phyloP scores from a whole-genome alignment of 2,329 filamentous ascomycete genomes.

The Clathrospora elynae region DNA sequence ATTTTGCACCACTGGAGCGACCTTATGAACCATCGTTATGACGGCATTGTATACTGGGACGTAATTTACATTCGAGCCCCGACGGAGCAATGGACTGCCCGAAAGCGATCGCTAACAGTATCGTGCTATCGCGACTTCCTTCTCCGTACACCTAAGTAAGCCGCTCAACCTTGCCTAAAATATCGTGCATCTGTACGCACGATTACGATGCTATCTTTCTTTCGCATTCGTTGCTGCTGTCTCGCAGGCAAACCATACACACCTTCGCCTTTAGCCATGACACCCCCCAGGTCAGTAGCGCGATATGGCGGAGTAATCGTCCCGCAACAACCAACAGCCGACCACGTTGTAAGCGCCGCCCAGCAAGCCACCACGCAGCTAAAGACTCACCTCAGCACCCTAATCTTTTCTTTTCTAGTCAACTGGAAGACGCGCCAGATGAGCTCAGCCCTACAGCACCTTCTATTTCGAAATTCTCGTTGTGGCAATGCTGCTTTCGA shows the following conservation, averaged over 20 bases:
- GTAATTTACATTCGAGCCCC: conserved; percentile 10
- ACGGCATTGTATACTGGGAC: conserved; percentile 12
- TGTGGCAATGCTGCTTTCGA: neutral
- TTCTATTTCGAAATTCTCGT: conserved; percentile 6
- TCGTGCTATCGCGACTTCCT: conserved; percentile 3
- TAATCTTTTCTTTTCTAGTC: conserved; percentile 5
- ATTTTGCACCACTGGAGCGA: conserved; percentile 4
- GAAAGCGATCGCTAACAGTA: conserved; percentile 1
- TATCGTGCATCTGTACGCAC: conserved; percentile 1
- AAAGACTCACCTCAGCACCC: conserved; percentile 16
- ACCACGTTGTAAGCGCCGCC: conserved; percentile 24
- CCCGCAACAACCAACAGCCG: conserved; percentile 2
- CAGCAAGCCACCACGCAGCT: conserved; percentile 13
- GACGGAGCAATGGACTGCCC: conserved; percentile 5
- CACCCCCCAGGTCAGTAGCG: conserved; percentile 3
- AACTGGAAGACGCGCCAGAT: neutral
- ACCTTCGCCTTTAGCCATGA: neutral
- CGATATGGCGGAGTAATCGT: conserved; percentile 9
- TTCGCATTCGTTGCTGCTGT: neutral
- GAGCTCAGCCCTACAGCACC: conserved; percentile 6
- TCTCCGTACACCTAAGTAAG: neutral
- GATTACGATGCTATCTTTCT: neutral
- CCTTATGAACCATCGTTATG: conserved; percentile 7
- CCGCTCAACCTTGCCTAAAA: conserved; percentile 15
- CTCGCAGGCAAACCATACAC: neutral